Base-by-base conservation (phyloP, 2,329 filamentous ascomycete genomes). In the Allantophomopsis lycopodina region DNA sequence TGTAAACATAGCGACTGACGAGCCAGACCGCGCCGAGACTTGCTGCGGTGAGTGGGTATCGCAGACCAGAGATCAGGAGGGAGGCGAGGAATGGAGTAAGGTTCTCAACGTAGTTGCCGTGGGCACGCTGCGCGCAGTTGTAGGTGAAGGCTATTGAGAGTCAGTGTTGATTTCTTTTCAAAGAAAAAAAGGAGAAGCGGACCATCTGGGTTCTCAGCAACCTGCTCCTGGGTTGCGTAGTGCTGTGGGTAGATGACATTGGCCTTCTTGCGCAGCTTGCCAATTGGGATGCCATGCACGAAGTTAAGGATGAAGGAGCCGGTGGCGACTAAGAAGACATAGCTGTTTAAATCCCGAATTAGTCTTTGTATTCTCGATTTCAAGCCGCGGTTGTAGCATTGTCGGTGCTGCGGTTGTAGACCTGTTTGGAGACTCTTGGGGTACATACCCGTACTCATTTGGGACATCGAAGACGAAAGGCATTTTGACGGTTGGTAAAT, bases 81-180 rank as follows among this genome's bases (percentile, higher is more conserved):
- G 64, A 58, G 16, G 59, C 62, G 10, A 79, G 50, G 52, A 71
- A 63, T 3, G 71, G 61, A 7, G 67, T 59, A 30, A 72, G 61
- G 58, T 73, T 77, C 63, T 82, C 78, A 46, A 64, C 65, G 59
- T 67, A 81, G 63, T 81, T 79, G 49, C 63, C 59, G 54, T 82
- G 77, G 8, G 73, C 68, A 36, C 73, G 70, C 51, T 79, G 74
- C 39, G 71, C 71, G 61, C 75, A 79, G 64, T 82, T 82, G 63
- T 81, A 80, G 39, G 56, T 53, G 55, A 59, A 69, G 7, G 54
- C 54, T 36, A 68, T 21, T 4, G 10, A 10, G 20, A 14, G 18
- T n/a, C 6, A 18, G n/a, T 17, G 7, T 20, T 20, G 18, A 20
- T 20, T 20, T 20, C 18, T 20, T 20, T 20, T 7, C 4, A 20